Base-by-base conservation (phyloP, 176 grass and related monocot genomes). In the Oropetium thomaeum region DNA sequence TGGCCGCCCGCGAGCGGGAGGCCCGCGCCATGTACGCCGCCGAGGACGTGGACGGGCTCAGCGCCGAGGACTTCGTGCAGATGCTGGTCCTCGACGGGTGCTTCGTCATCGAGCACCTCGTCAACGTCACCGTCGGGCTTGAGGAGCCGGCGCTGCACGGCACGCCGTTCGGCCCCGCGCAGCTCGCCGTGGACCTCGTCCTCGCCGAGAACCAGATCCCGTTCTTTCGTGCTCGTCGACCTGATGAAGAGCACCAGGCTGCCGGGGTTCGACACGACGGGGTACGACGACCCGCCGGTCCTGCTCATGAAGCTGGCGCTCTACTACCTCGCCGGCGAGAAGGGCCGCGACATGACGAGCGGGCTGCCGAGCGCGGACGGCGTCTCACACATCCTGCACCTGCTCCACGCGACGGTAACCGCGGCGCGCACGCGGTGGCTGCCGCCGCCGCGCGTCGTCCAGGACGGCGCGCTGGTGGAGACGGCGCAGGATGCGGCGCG, bases 161-260 rank as follows among this genome's bases (percentile, higher is more conserved):
- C 14, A 83, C 62, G 17, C 86, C 86, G 11, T 88, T 88, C 62
- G 75, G 75, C 8, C 62, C 86, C 1, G 9, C 15, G 14, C 86
- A 83, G 75, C 86, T 88, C 8, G 79, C 86, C 17, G 43, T 88
- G 8, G 86, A 88, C 28, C 86, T 88, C 42, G 2, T 88, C 62
- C 86, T 88, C n/a, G 69, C 69, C 34, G 86, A 88, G 62, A 88
- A 88, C 62, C 80, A 88, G 74, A 78, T 87, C 2, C 85, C 85
- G 0, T 83, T 87, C 62, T 74, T n/a, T 79, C 74, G 27, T 87
- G 15, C 85, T 87, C 61, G 61, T 74, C 27, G 80, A 87, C n/a
- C 51, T 87, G 7, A 53, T 83, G 51, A 4, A 2, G 1, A 41
- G 3, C n/a, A 69, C 65, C 34, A 43, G 20, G 27, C 74, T 87